Evolutionary conservation across 768 basidiomycete genomes (phyloP), one percentile per base, ranked within the genome.

Genomic region (Naematelia encephala): DNA sequence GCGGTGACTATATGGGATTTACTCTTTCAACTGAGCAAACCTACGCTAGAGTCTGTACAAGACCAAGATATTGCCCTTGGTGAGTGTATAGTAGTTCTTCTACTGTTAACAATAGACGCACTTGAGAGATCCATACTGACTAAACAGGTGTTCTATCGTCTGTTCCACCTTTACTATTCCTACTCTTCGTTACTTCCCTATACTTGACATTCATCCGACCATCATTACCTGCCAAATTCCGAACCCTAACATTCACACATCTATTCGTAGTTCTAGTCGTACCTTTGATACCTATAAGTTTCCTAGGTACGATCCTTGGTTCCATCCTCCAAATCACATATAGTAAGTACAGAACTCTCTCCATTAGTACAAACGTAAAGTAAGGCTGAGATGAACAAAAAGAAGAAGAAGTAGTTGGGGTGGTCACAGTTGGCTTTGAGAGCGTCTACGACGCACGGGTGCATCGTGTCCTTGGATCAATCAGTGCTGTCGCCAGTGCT

Each of bases 231-330:
- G 10, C 28, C 8, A 12, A 28, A 3, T 46, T 57, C 19, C 53
- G 48, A 30, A 51, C 56, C 13, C 26, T 16, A 3, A 3, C 27
- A 4, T 39, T 51, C 3, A 56, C 39, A 4, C 26, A 57, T n/a
- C 19, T 51, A 1, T 65, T 52, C 29, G 53, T 43, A 11, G 25
- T 53, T 1, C 25, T 68, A 1, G 16, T 61, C 23, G 52, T 57
- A 1, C 67, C 67, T 1, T 51, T 68, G 25, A 42, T 68, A 5
- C 67, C 67, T 1, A 47, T 62, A 10, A 49, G 47, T 4, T 60
- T 58, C 27, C 51, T 60, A 2, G 63, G 44, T 0, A 42, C 54
- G 12, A 39, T 65, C 4, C 66, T 68, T 2, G 61, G 63, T 8
- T 27, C 57, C 3, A 61, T 63, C 54, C 47, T 62, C 25, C 48